Base-by-base conservation (phyloP, 1,284 basidiomycete genomes). In the Ustilago bromivora region DNA sequence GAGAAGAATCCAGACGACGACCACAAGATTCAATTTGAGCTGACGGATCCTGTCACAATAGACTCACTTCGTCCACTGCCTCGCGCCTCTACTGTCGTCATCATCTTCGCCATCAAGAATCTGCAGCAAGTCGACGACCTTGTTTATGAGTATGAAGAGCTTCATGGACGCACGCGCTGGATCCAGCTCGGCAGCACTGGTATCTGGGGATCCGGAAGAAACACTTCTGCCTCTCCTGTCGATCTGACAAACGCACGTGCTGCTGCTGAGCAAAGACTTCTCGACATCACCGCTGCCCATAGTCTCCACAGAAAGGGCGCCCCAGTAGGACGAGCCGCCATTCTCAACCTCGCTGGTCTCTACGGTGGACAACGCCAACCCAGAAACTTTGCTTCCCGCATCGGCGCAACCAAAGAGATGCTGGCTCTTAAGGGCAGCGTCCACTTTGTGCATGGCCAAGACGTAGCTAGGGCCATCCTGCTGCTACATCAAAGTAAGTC, bases 41-140 rank as follows among this genome's bases (percentile, higher is more conserved):
- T 82, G 1, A 74, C 77, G 10, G 66, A 77, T 3, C 66, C 63
- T 4, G 87, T 89, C 68, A 71, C 75, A n/a, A 60, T 41, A 12
- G 51, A 41, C 5, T 86, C 88, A 17, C 91, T 89, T 84, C 76
- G 77, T 17, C 63, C 58, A 17, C 87, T 92, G 0, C 91, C 91
- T 0, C 86, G 88, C 61, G 91, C 91, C 11, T 84, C 83, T 54
- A 91, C 90, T 0, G 88, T 92, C 4, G 84, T 92, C 23, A 89
- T 92, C 57, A 90, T 90, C 8, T 92, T 92, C 77, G 81, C 81
- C 52, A 71, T 83, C 65, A 81, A 82, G 41, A 40, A 57, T 3
- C 43, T 60, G 6, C 57, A 70, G 12, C 78, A 74, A 23, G 75
- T 82, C 8, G 67, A 73, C 31, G 65, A 70, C 17, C 69, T 83